Evolutionary conservation across 352 stramenopile species (phyloP), one percentile per base, ranked within the genome.

Genomic region (Pseudoperonospora humuli): DNA sequence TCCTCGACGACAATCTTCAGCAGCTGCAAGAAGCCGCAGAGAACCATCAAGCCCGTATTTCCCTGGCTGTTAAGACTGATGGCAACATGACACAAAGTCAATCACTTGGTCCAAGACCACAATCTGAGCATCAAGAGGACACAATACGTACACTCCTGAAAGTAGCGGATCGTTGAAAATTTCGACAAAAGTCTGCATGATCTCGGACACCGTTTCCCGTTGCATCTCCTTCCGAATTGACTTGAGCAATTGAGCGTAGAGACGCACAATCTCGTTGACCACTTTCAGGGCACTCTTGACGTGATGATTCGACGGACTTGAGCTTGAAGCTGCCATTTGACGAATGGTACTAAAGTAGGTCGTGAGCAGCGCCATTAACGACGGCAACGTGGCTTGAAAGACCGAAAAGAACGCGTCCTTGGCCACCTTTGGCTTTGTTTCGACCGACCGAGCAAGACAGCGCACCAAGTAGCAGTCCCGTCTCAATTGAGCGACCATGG

Each of bases 201-300:
- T 72, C 15, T 82, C 70, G 1, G 58, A 64, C 15, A 91, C 74
- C 0, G 56, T 74, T 0, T 86, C 74, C 42, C 84, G 88, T 14
- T 72, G 72, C 71, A 91, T 86, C 49, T 91, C 75, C 57, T 86
- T 87, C 2, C 78, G 78, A 17, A 91, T 75, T 5, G 78, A 87
- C 39, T 86, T 81, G 17, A 91, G 70, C 27, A 88, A 29, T 20
- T 91, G 75, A 3, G 74, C 73, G 27, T 91, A 88, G 17, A 88
- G 43, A 31, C 75, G 69, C 28, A 88, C 64, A 31, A 88, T 82
- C 37, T 87, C 78, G 50, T 87, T 86, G n/a, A 86, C 67, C 5
- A 87, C 75, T 44, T 81, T 78, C 11, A 88, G 66, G 5, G 72
- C 73, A 24, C 56, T 81, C 15, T 83, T 78, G 9, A 85, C 56